Conservation (phyloP, 352 stramenopile species). For the Pythium vanterpoolii region DNA sequence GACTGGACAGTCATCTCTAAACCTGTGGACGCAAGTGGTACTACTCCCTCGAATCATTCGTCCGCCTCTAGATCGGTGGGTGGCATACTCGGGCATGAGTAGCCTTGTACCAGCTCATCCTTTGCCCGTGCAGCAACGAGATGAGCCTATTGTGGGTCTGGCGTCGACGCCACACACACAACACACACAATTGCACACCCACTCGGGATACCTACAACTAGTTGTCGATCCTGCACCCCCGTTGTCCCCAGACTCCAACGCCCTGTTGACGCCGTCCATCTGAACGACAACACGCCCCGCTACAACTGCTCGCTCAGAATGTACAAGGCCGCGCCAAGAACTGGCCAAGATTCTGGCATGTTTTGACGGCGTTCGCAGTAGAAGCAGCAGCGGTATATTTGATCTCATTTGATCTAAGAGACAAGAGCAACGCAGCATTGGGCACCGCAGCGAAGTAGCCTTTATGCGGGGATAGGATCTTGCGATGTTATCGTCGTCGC, state of each 20-base stretch:
- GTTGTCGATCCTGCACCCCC: not conserved
- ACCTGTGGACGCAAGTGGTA: not conserved
- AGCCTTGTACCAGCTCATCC: not conserved
- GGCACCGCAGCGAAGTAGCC: not conserved
- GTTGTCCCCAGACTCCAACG: not conserved
- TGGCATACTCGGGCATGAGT: constrained; percentile 1
- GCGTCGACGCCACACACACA: constrained; percentile 4
- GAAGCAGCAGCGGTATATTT: not conserved
- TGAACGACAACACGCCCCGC: not conserved
- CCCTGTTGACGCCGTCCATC: not conserved
- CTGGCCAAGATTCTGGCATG: not conserved
- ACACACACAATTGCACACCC: constrained; percentile 1
- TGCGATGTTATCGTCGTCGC: not conserved
- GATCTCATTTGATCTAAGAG: not conserved
- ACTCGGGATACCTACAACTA: not conserved
- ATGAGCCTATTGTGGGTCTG: not conserved
- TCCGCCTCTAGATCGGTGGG: not conserved
- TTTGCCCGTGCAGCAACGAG: not conserved
- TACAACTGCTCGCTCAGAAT: not conserved
- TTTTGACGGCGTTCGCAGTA: not conserved
- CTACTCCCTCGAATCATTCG: not conserved
- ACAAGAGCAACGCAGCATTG: not conserved
- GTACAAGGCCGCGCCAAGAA: not conserved
- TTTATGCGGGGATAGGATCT: not conserved
- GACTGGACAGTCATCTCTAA: not conserved